phyloP scores from a whole-genome alignment of 2,329 filamentous ascomycete species.

The Annulohypoxylon truncatum region DNA sequence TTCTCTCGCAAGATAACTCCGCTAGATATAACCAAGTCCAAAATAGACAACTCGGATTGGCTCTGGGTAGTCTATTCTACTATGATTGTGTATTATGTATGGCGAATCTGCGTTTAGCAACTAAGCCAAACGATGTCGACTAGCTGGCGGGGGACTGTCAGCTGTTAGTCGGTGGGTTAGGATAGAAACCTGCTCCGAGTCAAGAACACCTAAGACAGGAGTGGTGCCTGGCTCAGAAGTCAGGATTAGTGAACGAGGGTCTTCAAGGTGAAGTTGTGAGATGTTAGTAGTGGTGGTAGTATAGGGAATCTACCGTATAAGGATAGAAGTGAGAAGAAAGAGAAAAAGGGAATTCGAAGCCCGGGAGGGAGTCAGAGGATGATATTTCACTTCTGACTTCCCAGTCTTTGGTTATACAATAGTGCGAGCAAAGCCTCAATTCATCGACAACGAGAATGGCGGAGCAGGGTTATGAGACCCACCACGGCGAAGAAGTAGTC shows the following conservation, averaged over 20 bases:
- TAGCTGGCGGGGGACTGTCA: conserved; percentile 1
- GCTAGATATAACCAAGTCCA: conserved; percentile 41
- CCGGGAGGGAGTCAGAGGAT: conserved; percentile 50
- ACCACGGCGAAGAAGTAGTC: conserved; percentile 35
- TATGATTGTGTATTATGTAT: conserved; percentile 1
- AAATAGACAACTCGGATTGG: background rate
- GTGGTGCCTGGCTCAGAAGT: conserved; percentile 36
- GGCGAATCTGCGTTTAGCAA: conserved; percentile 5
- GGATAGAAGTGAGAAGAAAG: conserved; percentile 37
- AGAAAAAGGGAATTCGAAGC: conserved; percentile 22
- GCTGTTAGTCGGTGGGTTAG: conserved; percentile 14
- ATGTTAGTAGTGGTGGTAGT: background rate
- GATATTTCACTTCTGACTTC: conserved; percentile 50
- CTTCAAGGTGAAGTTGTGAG: conserved; percentile 31
- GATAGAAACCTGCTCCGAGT: conserved; percentile 23
- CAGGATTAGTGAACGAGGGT: conserved; percentile 29
- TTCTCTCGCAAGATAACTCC: conserved; percentile 4
- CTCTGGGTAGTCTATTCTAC: background rate
- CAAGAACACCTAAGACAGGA: conserved; percentile 31
- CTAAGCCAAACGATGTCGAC: conserved; percentile 1
- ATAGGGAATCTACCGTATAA: conserved; percentile 15
- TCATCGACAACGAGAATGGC: conserved; percentile 39
- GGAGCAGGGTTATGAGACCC: conserved; percentile 34
- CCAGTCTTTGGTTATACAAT: conserved; percentile 39
- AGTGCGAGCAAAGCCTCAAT: conserved; percentile 46